Evolutionary conservation across 768 basidiomycete genomes (phyloP), one percentile per base, ranked within the genome.

Genomic region (Naganishia vishniacii): DNA sequence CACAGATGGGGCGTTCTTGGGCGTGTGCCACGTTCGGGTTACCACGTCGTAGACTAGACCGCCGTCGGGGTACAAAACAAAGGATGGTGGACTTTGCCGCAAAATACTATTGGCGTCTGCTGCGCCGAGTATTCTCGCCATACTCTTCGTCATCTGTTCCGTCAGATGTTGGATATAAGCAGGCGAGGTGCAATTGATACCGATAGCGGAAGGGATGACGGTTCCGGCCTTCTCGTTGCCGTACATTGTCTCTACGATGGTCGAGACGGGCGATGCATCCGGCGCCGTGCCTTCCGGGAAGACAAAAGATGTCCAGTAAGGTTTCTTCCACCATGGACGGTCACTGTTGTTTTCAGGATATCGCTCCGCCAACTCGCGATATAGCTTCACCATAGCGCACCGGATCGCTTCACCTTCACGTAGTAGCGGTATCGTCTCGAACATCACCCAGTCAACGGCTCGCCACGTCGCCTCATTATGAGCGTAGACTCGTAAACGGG

Each of bases 261-360:
- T 79, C n/a, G 67, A 60, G 16, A 81, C 77, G 1, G 69, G 66
- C 25, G 80, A 42, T 13, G 64, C 61, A 47, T 73, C 72, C 5
- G 72, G 72, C 29, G 67, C 64, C 0, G 25, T 41, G 0, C 73
- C 73, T n/a, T 65, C 72, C 0, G 85, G 85, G 68, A 83, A 85
- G 7, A 88, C 83, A 31, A 81, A 84, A 49, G 81, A 83, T 63
- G 89, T 83, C 87, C 87, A 90, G 86, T 87, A 90, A 34, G 82
- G 82, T 73, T 88, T 88, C 68, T 65, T 64, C 67, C 64, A 71
- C 73, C 73, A 71, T 26, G 29, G 15, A 29, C 25, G 13, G 29
- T 51, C 67, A 32, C 25, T 44, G 6, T 62, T 49, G 31, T 31
- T 9, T 11, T 29, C 53, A 8, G 48, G 51, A 59, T 59, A 62